Conservation (phyloP, 805 yeast genomes). For the Grigorovia yakushimaensis region DNA sequence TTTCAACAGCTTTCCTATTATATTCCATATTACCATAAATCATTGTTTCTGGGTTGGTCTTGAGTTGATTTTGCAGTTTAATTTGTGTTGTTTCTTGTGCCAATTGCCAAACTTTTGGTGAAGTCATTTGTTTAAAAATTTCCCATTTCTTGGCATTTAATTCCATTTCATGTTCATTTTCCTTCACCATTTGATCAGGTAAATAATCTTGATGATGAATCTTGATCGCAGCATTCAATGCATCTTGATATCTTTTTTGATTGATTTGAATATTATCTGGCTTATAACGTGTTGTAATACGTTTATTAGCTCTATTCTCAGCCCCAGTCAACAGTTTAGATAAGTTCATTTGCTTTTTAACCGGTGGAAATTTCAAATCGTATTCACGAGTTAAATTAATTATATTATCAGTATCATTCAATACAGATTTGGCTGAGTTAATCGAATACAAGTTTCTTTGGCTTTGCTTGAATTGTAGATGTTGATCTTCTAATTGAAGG, state of each 20-base stretch:
- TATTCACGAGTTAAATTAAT: neutral
- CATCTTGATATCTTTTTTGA: conserved; percentile 22
- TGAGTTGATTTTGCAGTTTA: neutral
- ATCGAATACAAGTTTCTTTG: conserved; percentile 1
- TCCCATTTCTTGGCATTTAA: conserved; percentile 19
- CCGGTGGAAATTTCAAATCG: neutral
- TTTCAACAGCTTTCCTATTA: conserved; percentile 62
- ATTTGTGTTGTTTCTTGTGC: conserved; percentile 27
- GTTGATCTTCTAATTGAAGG: conserved; percentile 30
- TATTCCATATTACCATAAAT: conserved; percentile 37
- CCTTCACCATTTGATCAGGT: conserved; percentile 2
- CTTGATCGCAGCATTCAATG: conserved; percentile 34
- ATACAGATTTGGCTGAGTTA: conserved; percentile 3
- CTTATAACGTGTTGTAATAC: conserved; percentile 15
- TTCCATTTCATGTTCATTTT: conserved; percentile 33
- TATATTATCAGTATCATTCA: neutral
- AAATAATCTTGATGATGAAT: conserved; percentile 29
- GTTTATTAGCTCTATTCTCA: conserved; percentile 19
- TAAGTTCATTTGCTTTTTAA: conserved; percentile 16
- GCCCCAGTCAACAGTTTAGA: conserved; percentile 26
- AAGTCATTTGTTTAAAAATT: conserved; percentile 10
- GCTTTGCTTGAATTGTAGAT: neutral
- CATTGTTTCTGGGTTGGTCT: neutral
- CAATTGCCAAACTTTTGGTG: conserved; percentile 35
- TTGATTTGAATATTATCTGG: conserved; percentile 4